Percentiles rank a stretch among this genome's conserved stretches.
phyloP scores from a whole-genome alignment of 306 rosid genomes.

The Trifolium dubium region DNA sequence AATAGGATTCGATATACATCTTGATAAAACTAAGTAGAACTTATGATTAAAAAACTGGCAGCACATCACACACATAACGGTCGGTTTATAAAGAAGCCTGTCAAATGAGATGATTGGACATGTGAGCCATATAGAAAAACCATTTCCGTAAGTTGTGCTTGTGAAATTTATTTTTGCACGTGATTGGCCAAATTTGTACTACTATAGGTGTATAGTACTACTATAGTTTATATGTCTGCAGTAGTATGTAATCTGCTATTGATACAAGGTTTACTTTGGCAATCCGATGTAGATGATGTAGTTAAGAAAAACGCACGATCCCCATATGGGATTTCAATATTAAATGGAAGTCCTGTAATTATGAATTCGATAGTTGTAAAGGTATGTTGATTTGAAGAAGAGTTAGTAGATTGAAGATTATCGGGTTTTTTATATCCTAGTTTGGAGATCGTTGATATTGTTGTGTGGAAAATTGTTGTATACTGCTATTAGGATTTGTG shows the following conservation, averaged over 20 bases:
- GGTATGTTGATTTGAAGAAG: no score
- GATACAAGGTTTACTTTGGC: background rate
- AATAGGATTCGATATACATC: background rate
- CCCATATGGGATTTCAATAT: background rate
- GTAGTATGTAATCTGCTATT: background rate
- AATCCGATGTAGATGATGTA: slow-evolving; percentile 1
- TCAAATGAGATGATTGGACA: slow-evolving; percentile 16
- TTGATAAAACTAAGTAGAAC: background rate
- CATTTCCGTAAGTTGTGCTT: slow-evolving; percentile 12
- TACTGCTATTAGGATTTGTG: slow-evolving; percentile 11
- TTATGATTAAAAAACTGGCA: background rate
- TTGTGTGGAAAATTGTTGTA: slow-evolving; percentile 2
- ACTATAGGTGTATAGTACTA: slow-evolving; percentile 1
- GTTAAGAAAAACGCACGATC: background rate
- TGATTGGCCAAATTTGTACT: slow-evolving; percentile 2
- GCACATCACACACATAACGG: background rate
- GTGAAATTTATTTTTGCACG: slow-evolving; percentile 2
- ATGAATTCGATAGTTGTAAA: slow-evolving; percentile 22
- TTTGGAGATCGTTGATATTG: slow-evolving; percentile 7
- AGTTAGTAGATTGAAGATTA: slow-evolving; percentile 2
- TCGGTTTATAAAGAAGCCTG: slow-evolving; percentile 10
- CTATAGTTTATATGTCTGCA: background rate
- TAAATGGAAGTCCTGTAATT: slow-evolving; percentile 2
- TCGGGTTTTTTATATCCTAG: slow-evolving; percentile 12
- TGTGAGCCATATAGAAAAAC: slow-evolving; percentile 5